A percentile compares a stretch with the other conserved stretches of the same genome.
These are phyloP conservation scores for Epithemia pelagica DNA, from an alignment of 108 stramenopile genomes.

Conservation along the genomic window DNA sequence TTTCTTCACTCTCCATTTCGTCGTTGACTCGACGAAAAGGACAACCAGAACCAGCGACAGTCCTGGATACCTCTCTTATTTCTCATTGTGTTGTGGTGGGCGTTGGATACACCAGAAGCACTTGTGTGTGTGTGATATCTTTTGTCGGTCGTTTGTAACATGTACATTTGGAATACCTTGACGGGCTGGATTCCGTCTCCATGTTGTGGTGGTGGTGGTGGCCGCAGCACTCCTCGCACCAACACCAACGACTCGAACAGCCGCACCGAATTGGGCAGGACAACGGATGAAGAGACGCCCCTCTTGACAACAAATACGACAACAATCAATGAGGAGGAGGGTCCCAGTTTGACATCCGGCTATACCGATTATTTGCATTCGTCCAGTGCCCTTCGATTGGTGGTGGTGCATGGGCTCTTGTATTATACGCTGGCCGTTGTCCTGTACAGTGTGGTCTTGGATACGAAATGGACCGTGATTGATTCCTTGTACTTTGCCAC, in stretches of 20 bases:
- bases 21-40: too few species aligned
- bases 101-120: too few species aligned
- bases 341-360: neutral
- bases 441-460: constrained; percentile 8
- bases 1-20: too few species aligned
- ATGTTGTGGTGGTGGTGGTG: neutral
- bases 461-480: constrained; percentile 24
- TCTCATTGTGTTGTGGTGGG: too few species aligned
- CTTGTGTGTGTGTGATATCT: too few species aligned
- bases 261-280: too few species aligned
- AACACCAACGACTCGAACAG: neutral
- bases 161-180: neutral
- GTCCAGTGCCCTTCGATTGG: constrained; percentile 4
- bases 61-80: too few species aligned
- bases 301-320: neutral
- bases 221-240: neutral
- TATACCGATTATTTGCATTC: constrained; percentile 7
- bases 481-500: constrained; percentile 41
- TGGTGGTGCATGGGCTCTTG: neutral
- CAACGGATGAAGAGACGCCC: neutral
- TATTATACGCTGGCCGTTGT: constrained; percentile 20
- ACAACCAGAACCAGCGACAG: too few species aligned
- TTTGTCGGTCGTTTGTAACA: too few species aligned
- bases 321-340: neutral
- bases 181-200: neutral